Conservation (phyloP, 352 stramenopile species). For the Phytophthora sp. region DNA sequence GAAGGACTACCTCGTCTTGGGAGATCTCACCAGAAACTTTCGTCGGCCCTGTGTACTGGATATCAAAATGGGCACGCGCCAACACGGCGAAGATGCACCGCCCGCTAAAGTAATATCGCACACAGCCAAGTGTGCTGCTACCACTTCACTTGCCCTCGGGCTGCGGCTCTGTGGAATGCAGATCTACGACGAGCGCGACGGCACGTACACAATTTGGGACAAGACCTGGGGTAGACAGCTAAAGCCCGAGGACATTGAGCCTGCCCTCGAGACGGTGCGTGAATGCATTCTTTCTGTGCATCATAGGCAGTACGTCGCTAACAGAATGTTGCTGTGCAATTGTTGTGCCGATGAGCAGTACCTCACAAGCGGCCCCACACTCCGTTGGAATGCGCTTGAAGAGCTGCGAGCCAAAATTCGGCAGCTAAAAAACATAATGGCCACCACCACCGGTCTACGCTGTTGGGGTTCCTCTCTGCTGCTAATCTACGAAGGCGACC, state of each 20-base stretch:
- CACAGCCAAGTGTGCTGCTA: constrained; percentile 74
- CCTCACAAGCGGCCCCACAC: constrained; percentile 46
- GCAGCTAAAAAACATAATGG: constrained; percentile 50
- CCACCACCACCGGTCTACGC: constrained; percentile 55
- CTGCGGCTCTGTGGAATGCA: constrained; percentile 85
- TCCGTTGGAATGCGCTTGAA: constrained; percentile 56
- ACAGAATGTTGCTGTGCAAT: neutral
- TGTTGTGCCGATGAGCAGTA: constrained; percentile 56
- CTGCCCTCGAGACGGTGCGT: constrained; percentile 67
- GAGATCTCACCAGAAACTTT: constrained; percentile 73
- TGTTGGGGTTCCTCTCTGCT: constrained; percentile 82
- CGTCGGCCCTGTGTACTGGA: constrained; percentile 72
- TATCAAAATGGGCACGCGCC: constrained; percentile 84
- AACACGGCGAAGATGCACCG: constrained; percentile 74
- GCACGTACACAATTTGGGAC: constrained; percentile 76
- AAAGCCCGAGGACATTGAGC: constrained; percentile 55
- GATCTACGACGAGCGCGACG: constrained; percentile 65
- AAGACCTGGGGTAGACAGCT: constrained; percentile 81
- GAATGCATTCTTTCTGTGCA: neutral
- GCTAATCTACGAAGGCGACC: constrained; percentile 78
- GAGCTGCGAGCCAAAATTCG: constrained; percentile 51
- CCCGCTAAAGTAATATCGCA: constrained; percentile 74
- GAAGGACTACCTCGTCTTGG: constrained; percentile 73
- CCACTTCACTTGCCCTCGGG: constrained; percentile 69
- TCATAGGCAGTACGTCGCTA: neutral